Percentiles rank a stretch among this genome's conserved stretches.
Conservation (phyloP, 2,329 filamentous ascomycete genomes). For the Aureobasidium sp. region DNA sequence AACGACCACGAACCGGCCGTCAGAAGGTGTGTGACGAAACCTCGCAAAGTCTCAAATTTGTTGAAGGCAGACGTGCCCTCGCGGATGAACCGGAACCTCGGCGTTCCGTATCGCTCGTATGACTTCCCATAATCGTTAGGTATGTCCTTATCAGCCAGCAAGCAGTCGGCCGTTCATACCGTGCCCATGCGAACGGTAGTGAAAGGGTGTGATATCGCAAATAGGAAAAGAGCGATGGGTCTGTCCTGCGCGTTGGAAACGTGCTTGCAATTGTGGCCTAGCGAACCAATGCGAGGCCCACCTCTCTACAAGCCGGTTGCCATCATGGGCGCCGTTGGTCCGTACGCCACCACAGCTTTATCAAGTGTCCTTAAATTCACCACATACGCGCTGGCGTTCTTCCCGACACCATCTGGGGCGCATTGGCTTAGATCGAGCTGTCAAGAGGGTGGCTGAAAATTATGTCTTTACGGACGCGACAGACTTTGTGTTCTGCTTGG, state of each 20-base stretch:
- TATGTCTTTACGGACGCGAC: background rate
- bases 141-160: background rate
- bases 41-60: background rate
- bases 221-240: background rate
- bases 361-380: background rate
- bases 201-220: background rate
- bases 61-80: background rate
- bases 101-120: background rate
- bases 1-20: background rate
- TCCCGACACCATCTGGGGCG: background rate
- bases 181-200: background rate
- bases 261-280: background rate
- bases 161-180: background rate
- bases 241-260: background rate
- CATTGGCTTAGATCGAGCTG: background rate
- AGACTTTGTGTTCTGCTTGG: background rate
- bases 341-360: constrained; percentile 7
- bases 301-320: background rate
- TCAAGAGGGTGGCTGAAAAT: background rate
- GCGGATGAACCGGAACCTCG: background rate
- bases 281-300: constrained; percentile 1
- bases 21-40: background rate
- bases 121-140: background rate
- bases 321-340: background rate
- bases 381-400: background rate